These are phyloP conservation scores for Chlamydomonas applanata DNA, from an alignment of 139 green algal species.

Conservation along the genomic window DNA sequence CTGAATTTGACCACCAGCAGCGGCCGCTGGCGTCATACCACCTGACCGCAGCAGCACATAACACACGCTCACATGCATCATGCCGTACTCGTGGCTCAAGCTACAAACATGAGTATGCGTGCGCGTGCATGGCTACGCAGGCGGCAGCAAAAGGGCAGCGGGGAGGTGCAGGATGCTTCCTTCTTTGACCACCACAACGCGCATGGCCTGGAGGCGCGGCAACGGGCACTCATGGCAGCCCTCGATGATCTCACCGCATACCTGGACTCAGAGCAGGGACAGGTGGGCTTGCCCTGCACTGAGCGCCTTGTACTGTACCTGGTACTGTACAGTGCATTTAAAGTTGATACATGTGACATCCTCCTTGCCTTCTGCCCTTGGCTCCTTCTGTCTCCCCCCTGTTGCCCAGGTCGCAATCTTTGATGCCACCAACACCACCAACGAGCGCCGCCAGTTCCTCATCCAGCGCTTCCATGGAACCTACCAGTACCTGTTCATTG, in stretches of 20 bases:
- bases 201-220: background rate
- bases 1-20: no score
- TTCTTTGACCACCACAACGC: constrained; percentile 12
- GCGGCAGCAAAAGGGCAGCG: constrained; percentile 1
- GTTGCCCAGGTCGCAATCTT: constrained; percentile 4
- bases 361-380: no score
- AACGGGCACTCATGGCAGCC: background rate
- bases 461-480: constrained; percentile 67
- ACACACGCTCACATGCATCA: no score
- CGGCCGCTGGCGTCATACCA: no score
- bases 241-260: constrained; percentile 6
- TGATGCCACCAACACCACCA: constrained; percentile 13
- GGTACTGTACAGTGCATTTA: no score
- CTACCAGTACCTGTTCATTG: constrained; percentile 93
- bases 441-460: constrained; percentile 4
- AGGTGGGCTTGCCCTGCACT: constrained; percentile 14
- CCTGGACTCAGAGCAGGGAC: background rate
- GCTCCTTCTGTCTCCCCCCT: background rate
- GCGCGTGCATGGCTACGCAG: background rate
- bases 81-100: no score
- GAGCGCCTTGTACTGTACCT: background rate
- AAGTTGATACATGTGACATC: no score
- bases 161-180: constrained; percentile 9
- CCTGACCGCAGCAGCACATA: no score
- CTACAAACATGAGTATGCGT: no score